These are phyloP conservation scores for Drechmeria coniospora DNA, from an alignment of 2,329 filamentous ascomycete genomes.

Conservation along the genomic window DNA sequence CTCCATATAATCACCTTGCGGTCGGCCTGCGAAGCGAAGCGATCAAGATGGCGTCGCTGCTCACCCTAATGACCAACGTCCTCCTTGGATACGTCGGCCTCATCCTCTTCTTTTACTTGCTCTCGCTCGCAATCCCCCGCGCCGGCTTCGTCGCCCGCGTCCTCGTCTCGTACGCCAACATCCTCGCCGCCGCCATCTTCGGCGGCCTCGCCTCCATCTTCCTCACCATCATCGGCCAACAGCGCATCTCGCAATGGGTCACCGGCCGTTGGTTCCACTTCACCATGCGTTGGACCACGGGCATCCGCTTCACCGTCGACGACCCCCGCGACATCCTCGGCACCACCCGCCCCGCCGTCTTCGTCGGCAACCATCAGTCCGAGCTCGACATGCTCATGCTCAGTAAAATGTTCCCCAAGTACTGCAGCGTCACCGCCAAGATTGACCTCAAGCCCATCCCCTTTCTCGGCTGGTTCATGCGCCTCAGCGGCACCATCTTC, in stretches of 20 bases:
- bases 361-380: conserved; percentile 90
- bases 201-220: conserved; percentile 60
- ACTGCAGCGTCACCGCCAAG: conserved; percentile 91
- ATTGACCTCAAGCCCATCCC: conserved; percentile 63
- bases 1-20: too few relatives aligned
- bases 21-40: too few relatives aligned
- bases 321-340: conserved; percentile 48
- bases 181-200: conserved; percentile 49
- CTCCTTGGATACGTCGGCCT: conserved; percentile 35
- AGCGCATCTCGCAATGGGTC: conserved; percentile 73
- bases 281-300: conserved; percentile 58
- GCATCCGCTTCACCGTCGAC: conserved; percentile 61
- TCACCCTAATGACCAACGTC: conserved; percentile 28
- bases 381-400: conserved; percentile 92
- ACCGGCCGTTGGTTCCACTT: conserved; percentile 66
- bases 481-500: conserved; percentile 77
- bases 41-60: conserved; percentile 19
- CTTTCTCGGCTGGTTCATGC: conserved; percentile 90
- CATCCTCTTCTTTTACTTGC: conserved; percentile 42
- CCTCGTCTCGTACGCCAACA: conserved; percentile 47
- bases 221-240: conserved; percentile 56
- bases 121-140: conserved; percentile 41
- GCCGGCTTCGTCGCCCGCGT: conserved; percentile 55
- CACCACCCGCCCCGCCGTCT: conserved; percentile 64
- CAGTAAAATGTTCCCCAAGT: conserved; percentile 73